phyloP scores from a whole-genome alignment of 345 rosid species.

The Odontarrhena argentea region DNA sequence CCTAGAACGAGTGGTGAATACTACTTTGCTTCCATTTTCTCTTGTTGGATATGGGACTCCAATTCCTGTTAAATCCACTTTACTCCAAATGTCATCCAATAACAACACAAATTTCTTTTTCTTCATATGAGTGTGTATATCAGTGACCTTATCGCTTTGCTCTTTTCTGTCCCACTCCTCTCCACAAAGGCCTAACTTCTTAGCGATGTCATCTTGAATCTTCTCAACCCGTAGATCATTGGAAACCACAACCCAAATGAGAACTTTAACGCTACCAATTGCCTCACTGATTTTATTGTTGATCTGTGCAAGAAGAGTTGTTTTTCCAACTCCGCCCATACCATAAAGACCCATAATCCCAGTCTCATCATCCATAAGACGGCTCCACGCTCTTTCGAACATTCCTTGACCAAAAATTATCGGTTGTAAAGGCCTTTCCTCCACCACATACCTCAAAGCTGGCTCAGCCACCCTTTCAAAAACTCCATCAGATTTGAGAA shows the following conservation, averaged over 20 bases:
- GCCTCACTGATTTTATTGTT: slow-evolving; percentile 5
- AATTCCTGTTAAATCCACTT: slow-evolving; percentile 14
- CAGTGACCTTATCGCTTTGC: not conserved
- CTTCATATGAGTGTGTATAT: not conserved
- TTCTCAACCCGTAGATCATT: not conserved
- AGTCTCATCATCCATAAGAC: not conserved
- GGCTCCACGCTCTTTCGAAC: slow-evolving; percentile 20
- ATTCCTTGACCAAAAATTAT: slow-evolving; percentile 17
- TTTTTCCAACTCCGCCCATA: slow-evolving; percentile 40
- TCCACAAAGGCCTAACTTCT: not conserved
- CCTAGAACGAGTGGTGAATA: slow-evolving; percentile 33
- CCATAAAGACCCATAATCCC: slow-evolving; percentile 36
- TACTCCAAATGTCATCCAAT: slow-evolving; percentile 32
- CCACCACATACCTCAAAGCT: not conserved
- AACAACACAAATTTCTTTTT: slow-evolving; percentile 20
- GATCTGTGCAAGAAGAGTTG: slow-evolving; percentile 36
- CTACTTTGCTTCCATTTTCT: slow-evolving; percentile 26
- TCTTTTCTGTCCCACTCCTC: not conserved
- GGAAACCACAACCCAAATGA: slow-evolving; percentile 33
- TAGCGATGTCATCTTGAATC: slow-evolving; percentile 29
- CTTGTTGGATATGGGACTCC: slow-evolving; percentile 28
- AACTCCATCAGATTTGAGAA: not conserved
- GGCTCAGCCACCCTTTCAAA: slow-evolving; percentile 15
- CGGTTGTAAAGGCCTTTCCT: not conserved
- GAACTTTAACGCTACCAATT: slow-evolving; percentile 2